A percentile compares a stretch with the other conserved stretches of the same genome.
These are phyloP conservation scores for Megacollybia platyphylla DNA, from an alignment of 1,284 basidiomycete genomes.

Conservation along the genomic window DNA sequence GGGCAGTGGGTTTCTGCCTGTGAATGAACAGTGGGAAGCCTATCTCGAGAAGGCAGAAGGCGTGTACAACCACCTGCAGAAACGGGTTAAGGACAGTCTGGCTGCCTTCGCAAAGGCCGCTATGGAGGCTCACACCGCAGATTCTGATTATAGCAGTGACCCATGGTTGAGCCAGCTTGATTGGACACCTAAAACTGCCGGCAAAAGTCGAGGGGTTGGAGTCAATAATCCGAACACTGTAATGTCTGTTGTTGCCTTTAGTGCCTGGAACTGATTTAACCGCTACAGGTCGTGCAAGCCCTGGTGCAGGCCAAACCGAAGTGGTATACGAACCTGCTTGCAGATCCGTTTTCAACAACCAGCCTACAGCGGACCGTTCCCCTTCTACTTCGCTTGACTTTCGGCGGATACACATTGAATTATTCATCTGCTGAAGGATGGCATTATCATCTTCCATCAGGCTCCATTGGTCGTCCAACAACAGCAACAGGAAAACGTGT, in stretches of 20 bases:
- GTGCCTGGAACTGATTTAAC: neutral
- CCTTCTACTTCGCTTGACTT: slow-evolving; percentile 54
- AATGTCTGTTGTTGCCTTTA: neutral
- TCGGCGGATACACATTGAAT: slow-evolving; percentile 54
- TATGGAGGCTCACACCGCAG: slow-evolving; percentile 14
- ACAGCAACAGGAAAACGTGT: slow-evolving; percentile 17
- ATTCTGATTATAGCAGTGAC: slow-evolving; percentile 53
- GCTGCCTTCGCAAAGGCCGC: slow-evolving; percentile 59
- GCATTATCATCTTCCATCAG: slow-evolving; percentile 10
- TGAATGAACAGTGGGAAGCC: slow-evolving; percentile 80
- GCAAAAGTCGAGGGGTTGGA: slow-evolving; percentile 52
- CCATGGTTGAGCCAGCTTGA: slow-evolving; percentile 89
- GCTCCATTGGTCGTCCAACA: slow-evolving; percentile 11
- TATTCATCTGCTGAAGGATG: slow-evolving; percentile 36
- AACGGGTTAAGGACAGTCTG: slow-evolving; percentile 58
- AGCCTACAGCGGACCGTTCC: slow-evolving; percentile 55
- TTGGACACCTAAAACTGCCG: slow-evolving; percentile 83
- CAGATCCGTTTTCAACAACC: slow-evolving; percentile 32
- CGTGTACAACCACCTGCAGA: slow-evolving; percentile 69
- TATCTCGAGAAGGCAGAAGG: slow-evolving; percentile 74
- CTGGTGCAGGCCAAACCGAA: slow-evolving; percentile 25
- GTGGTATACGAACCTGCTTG: slow-evolving; percentile 59
- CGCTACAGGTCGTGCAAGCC: neutral
- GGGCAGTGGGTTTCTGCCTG: slow-evolving; percentile 86
- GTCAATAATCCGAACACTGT: slow-evolving; percentile 2